These are phyloP conservation scores for Cladorrhinum sp. DNA, from an alignment of 2,329 filamentous ascomycete species.

Conservation along the genomic window DNA sequence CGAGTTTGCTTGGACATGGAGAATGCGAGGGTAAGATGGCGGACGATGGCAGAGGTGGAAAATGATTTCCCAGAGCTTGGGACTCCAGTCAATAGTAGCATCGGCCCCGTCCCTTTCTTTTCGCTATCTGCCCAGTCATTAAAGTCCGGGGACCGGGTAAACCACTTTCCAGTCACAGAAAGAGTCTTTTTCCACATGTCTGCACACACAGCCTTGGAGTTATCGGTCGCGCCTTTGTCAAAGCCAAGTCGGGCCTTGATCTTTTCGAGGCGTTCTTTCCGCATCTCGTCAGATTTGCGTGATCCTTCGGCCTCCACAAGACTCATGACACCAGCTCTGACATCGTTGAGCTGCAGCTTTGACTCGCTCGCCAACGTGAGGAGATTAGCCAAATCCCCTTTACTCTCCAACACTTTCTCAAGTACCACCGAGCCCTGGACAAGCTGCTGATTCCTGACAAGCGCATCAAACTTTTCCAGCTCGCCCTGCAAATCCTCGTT, in stretches of 20 bases:
- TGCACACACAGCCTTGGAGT: background rate
- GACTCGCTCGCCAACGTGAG: background rate
- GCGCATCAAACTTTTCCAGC: background rate
- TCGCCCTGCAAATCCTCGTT: constrained; percentile 1
- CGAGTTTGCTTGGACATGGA: background rate
- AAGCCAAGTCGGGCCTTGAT: background rate
- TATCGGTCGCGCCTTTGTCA: background rate
- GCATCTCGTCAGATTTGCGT: background rate
- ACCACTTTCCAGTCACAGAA: background rate
- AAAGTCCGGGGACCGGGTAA: background rate
- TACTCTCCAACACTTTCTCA: background rate
- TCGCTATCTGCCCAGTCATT: background rate
- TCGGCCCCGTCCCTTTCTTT: background rate
- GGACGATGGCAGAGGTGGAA: constrained; percentile 5
- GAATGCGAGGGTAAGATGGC: background rate
- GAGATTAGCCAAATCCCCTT: background rate
- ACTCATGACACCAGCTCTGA: background rate
- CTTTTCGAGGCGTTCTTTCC: background rate
- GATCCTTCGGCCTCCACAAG: background rate
- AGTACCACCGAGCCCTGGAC: background rate
- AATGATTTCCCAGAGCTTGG: constrained; percentile 8
- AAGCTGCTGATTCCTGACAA: constrained; percentile 1
- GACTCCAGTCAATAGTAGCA: background rate
- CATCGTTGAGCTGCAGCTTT: background rate
- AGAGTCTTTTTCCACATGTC: background rate